Conservation (phyloP, 2,329 filamentous ascomycete species). For the Claviceps sp. region DNA sequence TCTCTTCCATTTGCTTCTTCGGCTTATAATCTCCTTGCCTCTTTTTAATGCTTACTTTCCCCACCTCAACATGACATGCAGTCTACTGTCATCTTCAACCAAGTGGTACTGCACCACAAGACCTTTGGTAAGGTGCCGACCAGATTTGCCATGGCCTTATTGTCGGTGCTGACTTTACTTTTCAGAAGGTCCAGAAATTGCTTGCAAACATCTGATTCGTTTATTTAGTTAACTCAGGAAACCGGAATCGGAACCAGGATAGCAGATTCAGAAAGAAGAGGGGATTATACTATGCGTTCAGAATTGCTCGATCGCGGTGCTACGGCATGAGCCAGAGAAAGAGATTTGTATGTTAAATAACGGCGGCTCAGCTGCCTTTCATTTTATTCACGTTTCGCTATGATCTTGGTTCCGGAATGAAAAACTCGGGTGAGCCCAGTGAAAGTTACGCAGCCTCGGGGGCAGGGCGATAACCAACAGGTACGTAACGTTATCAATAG, state of each 20-base stretch:
- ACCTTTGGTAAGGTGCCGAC: background rate
- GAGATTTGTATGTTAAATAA: background rate
- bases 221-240: constrained; percentile 6
- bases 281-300: background rate
- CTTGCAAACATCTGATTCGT: background rate
- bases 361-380: background rate
- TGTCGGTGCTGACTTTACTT: background rate
- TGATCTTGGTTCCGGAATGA: too few species aligned
- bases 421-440: too few species aligned
- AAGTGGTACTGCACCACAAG: background rate
- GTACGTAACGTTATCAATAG: too few species aligned
- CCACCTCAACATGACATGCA: background rate
- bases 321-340: background rate
- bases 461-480: too few species aligned
- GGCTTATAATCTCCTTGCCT: background rate
- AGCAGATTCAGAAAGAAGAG: background rate
- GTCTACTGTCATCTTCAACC: background rate
- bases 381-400: background rate
- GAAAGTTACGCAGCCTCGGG: too few species aligned
- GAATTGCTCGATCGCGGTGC: background rate
- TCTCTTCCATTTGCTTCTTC: background rate
- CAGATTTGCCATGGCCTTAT: background rate
- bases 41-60: background rate
- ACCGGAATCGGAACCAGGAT: constrained; percentile 4
- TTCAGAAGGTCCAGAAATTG: background rate